Percentiles rank a stretch among this genome's conserved stretches.
phyloP scores from a whole-genome alignment of 306 rosid species.

The Prunus mongolica region DNA sequence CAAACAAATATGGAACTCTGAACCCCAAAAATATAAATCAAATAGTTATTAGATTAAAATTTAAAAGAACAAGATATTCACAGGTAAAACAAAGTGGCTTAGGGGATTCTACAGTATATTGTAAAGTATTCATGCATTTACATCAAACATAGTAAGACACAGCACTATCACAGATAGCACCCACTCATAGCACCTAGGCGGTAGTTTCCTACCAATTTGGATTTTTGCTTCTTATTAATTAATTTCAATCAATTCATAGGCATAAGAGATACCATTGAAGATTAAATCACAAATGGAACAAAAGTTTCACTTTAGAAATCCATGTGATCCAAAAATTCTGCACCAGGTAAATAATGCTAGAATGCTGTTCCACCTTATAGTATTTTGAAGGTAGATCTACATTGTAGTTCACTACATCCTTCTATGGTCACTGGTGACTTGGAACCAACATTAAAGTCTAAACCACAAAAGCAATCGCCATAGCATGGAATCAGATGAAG shows the following conservation, averaged over 20 bases:
- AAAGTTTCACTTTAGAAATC: neutral
- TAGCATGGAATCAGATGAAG: neutral
- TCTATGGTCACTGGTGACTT: neutral
- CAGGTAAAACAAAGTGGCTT: no score
- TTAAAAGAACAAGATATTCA: no score
- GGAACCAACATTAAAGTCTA: no score
- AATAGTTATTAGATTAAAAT: no score
- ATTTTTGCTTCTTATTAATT: neutral
- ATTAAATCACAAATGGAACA: neutral
- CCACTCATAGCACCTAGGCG: neutral
- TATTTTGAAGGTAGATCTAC: neutral
- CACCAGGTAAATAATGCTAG: neutral
- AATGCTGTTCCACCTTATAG: neutral
- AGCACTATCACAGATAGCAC: neutral
- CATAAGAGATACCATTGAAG: neutral
- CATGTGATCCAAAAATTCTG: neutral
- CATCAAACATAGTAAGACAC: neutral
- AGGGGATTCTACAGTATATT: no score
- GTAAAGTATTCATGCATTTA: no score
- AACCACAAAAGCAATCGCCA: neutral
- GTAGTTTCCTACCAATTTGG: neutral
- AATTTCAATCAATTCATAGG: neutral
- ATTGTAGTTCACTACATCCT: neutral
- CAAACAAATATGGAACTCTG: neutral
- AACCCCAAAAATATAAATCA: neutral